A percentile compares a stretch with the other conserved stretches of the same genome.
Evolutionary conservation across 2,329 filamentous ascomycete species (phyloP).

Genomic region (Aspergillus ibericus): DNA sequence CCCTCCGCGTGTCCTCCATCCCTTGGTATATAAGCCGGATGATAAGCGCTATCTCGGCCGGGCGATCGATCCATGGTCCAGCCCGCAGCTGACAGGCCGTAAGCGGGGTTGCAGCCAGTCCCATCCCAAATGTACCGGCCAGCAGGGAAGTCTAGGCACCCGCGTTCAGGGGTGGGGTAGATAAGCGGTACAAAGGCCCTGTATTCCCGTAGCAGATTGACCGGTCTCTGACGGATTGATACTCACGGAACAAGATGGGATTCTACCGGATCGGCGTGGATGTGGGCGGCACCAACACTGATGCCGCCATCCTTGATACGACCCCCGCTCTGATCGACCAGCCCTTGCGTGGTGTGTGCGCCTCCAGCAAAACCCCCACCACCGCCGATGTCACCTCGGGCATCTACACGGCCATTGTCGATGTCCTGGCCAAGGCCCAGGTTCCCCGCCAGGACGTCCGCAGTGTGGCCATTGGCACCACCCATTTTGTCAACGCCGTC

Average conservation of each 20-base stretch:
- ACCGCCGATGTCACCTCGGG: conserved; percentile 45
- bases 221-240: not conserved
- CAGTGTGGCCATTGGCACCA: conserved; percentile 54
- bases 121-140: too few relatives aligned
- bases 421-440: conserved; percentile 36
- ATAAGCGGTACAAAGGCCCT: not conserved
- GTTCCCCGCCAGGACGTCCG: conserved; percentile 36
- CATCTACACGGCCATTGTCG: conserved; percentile 40
- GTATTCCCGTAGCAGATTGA: not conserved
- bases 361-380: conserved; percentile 39
- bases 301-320: conserved; percentile 32
- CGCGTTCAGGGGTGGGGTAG: too few relatives aligned
- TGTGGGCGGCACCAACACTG: conserved; percentile 41
- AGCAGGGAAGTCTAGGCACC: too few relatives aligned
- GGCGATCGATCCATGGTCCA: too few relatives aligned
- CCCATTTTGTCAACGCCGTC: conserved; percentile 55
- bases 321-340: conserved; percentile 19
- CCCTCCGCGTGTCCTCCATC: too few relatives aligned
- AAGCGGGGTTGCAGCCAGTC: too few relatives aligned
- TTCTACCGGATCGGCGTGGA: not conserved
- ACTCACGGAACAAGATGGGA: not conserved
- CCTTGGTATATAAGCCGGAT: too few relatives aligned
- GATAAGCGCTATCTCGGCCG: too few relatives aligned
- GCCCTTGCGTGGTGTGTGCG: conserved; percentile 29
- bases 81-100: too few relatives aligned